Evolutionary conservation across 2,329 filamentous ascomycete genomes (phyloP), one percentile per base, ranked within the genome.

Genomic region (Paraphaeosphaeria sporulosa): DNA sequence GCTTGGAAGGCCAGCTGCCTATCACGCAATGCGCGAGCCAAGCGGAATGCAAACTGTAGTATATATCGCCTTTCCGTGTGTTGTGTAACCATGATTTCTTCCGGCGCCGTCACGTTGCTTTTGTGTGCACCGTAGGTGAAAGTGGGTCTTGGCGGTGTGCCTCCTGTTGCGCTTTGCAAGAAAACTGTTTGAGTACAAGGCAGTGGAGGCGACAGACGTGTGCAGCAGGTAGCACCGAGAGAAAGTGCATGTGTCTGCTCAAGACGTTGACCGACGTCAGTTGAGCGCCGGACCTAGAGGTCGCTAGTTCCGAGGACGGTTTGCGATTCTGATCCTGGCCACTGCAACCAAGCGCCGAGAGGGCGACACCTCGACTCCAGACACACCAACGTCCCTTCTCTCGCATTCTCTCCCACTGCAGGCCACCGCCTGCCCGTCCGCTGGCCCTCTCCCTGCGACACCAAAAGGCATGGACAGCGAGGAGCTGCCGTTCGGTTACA

Each of bases 401-500:
- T 58, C 40, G 5, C 32, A 19, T 21, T 40, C 21, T 15, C 10
- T 32, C 15, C 49, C 49, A 17, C 58, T 21, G 54, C 58, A 25
- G 46, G 44, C 38, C 50, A 47, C 51, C 34, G 19, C 38, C 25
- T 53, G 23, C 27, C 57, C 25, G 50, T 30, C 56, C 44, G 12
- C 42, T 4, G 19, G 17, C 32, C 36, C 30, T 48, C 42, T 30
- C 48, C 32, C 8, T 30, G n/a, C 27, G 30, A n/a, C 51, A 25
- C n/a, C 50, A 55, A 60, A 64, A 72, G 70, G 65, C 63, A 76
- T 74, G 70, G 74, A 74, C 44, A 64, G 60, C 61, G 66, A 69
- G 48, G 66, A 69, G 48, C 55, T 73, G 60, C 65, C 65, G 42
- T 74, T 72, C 61, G 72, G 72, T 58, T 76, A 69, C 59, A 65